Conservation (phyloP, 441 rosid species). For the Macaranga tanarius region DNA sequence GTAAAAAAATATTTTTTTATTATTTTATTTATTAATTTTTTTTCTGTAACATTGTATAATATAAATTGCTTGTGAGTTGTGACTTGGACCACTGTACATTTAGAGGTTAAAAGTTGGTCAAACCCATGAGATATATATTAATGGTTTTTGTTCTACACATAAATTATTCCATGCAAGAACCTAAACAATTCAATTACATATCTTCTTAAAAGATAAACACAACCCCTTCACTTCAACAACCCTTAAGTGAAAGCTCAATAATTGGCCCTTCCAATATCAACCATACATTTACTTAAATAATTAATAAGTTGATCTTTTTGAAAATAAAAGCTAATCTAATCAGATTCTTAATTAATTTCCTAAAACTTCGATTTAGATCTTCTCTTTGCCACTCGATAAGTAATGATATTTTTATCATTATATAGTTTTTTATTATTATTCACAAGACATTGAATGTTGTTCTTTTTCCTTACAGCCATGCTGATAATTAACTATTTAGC, state of each 20-base stretch:
- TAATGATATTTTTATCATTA: too few relatives aligned
- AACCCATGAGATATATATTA: neutral
- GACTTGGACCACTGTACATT: conserved; percentile 6
- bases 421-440: too few relatives aligned
- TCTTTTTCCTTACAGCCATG: too few relatives aligned
- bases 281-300: neutral
- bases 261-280: neutral
- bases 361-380: too few relatives aligned
- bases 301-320: too few relatives aligned
- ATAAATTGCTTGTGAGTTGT: neutral
- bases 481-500: too few relatives aligned
- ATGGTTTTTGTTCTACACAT: neutral
- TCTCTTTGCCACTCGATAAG: too few relatives aligned
- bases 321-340: too few relatives aligned
- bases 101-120: neutral
- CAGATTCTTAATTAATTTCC: too few relatives aligned
- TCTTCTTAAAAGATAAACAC: neutral
- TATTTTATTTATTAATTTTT: too few relatives aligned
- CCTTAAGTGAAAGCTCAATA: conserved; percentile 10
- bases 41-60: neutral
- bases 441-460: too few relatives aligned
- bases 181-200: neutral
- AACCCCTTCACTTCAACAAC: neutral
- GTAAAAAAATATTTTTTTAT: too few relatives aligned
- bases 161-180: neutral